Percentiles rank a stretch among this genome's conserved stretches.
Evolutionary conservation across 108 stramenopile genomes (phyloP).

Genomic region (Nannochloropsis salina): DNA sequence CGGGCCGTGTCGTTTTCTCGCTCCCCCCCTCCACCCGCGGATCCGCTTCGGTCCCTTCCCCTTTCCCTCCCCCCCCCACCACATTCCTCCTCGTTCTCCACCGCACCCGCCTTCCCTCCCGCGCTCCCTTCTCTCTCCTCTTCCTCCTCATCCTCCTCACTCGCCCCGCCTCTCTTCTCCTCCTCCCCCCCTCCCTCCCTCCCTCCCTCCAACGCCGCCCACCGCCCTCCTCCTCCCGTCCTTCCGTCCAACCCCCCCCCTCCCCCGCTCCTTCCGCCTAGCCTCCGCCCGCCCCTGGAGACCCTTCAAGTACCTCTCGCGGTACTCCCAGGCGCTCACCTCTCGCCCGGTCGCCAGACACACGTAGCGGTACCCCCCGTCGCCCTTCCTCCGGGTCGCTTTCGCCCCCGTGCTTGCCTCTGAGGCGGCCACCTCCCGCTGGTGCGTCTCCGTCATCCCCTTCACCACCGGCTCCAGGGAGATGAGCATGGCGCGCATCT

Average conservation of each 20-base stretch:
- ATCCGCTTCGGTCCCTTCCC: too few species aligned
- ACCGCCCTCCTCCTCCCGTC: background rate
- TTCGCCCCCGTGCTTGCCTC: conserved; percentile 12
- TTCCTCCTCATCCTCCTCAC: background rate
- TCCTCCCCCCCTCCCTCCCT: background rate
- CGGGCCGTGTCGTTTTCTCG: too few species aligned
- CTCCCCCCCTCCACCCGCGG: too few species aligned
- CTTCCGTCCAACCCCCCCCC: background rate
- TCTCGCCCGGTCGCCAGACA: background rate
- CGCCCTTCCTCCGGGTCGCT: background rate
- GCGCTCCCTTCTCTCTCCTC: background rate
- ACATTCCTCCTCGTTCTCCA: background rate
- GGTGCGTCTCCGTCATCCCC: background rate
- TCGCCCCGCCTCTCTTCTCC: background rate
- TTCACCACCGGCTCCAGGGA: background rate
- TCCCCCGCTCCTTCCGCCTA: background rate
- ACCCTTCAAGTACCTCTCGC: background rate
- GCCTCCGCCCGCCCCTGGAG: background rate
- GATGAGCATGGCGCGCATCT: background rate
- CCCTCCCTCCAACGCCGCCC: background rate
- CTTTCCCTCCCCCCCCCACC: too few species aligned
- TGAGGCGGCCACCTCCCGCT: background rate
- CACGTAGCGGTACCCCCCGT: background rate
- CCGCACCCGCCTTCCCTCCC: background rate
- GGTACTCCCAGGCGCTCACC: background rate